A percentile compares a stretch with the other conserved stretches of the same genome.
phyloP scores from a whole-genome alignment of 2,329 filamentous ascomycete species.

The Aspergillus spinulosporus region DNA sequence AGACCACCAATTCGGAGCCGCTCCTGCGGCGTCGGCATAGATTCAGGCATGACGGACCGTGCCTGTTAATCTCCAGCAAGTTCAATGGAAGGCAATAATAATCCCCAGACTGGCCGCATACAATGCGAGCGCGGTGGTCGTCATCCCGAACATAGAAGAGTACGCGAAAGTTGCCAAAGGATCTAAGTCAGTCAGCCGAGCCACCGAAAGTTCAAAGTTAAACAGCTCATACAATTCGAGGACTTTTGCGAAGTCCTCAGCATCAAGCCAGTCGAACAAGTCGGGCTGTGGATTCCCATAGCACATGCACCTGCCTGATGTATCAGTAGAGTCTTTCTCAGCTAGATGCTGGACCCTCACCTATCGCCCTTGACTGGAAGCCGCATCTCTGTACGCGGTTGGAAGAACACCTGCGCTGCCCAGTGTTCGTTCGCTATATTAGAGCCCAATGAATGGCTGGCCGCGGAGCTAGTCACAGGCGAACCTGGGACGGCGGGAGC shows the following conservation, averaged over 20 bases:
- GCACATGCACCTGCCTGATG: constrained; percentile 35
- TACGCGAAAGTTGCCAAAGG: constrained; percentile 41
- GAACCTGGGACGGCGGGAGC: constrained; percentile 37
- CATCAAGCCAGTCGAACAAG: constrained; percentile 32
- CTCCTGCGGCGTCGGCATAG: constrained; percentile 38
- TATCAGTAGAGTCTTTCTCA: constrained; percentile 2
- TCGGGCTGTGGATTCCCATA: constrained; percentile 31
- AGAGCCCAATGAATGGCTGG: constrained; percentile 32
- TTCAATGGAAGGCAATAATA: constrained; percentile 55
- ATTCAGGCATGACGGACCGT: constrained; percentile 41
- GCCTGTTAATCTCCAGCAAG: constrained; percentile 41
- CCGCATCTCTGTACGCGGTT: constrained; percentile 29
- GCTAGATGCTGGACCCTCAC: constrained; percentile 26
- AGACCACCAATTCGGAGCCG: constrained; percentile 49
- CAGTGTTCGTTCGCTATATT: constrained; percentile 41
- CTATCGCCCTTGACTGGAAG: constrained; percentile 32
- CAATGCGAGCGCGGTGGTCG: constrained; percentile 55
- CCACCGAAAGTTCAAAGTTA: neutral
- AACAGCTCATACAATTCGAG: constrained; percentile 37
- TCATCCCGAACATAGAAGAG: constrained; percentile 53
- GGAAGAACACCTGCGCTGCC: constrained; percentile 42
- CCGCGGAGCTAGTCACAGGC: constrained; percentile 35
- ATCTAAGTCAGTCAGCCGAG: neutral
- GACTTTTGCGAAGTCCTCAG: constrained; percentile 40
- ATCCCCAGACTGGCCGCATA: constrained; percentile 52